Conservation (phyloP, 768 basidiomycete genomes). For the Amanita exitialis region DNA sequence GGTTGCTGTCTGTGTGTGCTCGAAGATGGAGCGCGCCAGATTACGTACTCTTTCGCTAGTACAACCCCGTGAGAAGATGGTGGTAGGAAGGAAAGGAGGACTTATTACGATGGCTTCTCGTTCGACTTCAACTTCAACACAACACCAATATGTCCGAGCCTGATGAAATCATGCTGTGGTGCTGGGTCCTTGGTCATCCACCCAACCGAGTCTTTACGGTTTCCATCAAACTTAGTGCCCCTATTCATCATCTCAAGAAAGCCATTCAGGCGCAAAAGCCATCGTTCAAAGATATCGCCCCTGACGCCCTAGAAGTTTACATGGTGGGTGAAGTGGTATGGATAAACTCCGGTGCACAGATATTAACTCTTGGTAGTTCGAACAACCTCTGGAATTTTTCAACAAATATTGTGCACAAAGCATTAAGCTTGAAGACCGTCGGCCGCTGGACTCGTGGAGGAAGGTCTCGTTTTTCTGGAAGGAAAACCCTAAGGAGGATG, state of each 20-base stretch:
- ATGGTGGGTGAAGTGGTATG: neutral
- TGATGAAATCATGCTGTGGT: no score
- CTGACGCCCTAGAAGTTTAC: neutral
- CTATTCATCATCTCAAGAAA: neutral
- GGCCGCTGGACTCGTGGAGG: neutral
- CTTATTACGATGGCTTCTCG: no score
- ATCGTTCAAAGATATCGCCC: conserved; percentile 2
- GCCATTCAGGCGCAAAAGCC: neutral
- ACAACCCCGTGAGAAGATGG: no score
- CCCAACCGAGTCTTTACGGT: neutral
- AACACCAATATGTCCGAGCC: no score
- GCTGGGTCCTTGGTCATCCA: no score
- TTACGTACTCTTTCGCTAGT: no score
- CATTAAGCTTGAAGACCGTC: neutral
- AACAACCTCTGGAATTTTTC: neutral
- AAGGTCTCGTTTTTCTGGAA: neutral
- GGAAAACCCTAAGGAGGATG: neutral
- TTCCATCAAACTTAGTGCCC: neutral
- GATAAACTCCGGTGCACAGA: neutral
- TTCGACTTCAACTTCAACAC: no score
- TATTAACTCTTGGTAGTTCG: neutral
- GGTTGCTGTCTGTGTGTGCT: no score
- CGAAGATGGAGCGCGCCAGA: no score
- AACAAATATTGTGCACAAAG: neutral
- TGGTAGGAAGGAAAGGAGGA: no score